phyloP scores from a whole-genome alignment of 495 filamentous ascomycete species.

The Diplogelasinospora grovesii region DNA sequence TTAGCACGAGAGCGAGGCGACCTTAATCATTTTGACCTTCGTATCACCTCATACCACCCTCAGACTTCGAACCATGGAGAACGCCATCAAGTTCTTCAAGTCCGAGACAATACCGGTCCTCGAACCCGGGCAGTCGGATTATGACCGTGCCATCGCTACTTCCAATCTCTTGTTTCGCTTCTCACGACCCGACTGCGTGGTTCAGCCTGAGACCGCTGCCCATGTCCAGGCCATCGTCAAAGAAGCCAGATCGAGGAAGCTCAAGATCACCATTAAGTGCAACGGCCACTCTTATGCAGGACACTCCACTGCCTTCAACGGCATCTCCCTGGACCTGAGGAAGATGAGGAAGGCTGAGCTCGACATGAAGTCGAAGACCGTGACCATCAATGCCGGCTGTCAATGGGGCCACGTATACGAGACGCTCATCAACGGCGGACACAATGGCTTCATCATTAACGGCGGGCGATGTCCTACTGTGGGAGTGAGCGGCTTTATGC shows the following conservation, averaged over 20 bases:
- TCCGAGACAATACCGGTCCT: background rate
- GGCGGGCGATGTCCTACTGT: conserved; percentile 23
- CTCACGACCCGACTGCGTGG: conserved; percentile 12
- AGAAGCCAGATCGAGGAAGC: conserved; percentile 6
- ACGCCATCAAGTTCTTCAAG: conserved; percentile 2
- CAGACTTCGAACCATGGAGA: no score
- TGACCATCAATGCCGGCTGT: background rate
- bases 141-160: conserved; percentile 9
- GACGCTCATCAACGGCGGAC: conserved; percentile 8
- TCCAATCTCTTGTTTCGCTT: conserved; percentile 21
- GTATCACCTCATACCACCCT: no score
- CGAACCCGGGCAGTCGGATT: background rate
- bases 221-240: conserved; percentile 6
- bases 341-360: conserved; percentile 14
- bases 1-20: no score
- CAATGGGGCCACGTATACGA: conserved; percentile 17
- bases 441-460: conserved; percentile 17
- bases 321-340: conserved; percentile 16
- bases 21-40: no score
- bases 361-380: no score
- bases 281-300: conserved; percentile 20
- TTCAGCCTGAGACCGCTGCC: conserved; percentile 12
- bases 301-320: conserved; percentile 14
- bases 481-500: conserved; percentile 21
- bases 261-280: conserved; percentile 17